phyloP scores from a whole-genome alignment of 2,329 filamentous ascomycete genomes.

The Didymella pinodella region DNA sequence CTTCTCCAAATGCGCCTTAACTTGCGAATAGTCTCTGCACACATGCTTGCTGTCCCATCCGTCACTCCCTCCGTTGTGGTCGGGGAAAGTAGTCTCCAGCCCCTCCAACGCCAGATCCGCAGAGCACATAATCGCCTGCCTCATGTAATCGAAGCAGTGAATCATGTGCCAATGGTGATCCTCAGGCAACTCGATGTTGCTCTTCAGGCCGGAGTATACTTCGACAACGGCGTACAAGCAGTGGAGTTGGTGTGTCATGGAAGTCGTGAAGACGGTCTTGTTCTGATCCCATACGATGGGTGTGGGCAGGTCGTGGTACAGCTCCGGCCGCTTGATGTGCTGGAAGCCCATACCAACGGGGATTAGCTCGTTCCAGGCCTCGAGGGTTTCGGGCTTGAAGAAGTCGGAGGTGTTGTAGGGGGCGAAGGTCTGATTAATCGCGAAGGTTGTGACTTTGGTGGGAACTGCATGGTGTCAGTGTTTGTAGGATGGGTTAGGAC shows the following conservation, averaged over 20 bases:
- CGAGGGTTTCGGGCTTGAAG: conserved; percentile 44
- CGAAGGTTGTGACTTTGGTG: conserved; percentile 45
- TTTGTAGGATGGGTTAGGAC: background rate
- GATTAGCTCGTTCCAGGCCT: conserved; percentile 45
- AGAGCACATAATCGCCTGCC: conserved; percentile 45
- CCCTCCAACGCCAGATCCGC: conserved; percentile 46
- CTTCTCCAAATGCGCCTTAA: conserved; percentile 34
- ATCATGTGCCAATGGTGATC: conserved; percentile 51
- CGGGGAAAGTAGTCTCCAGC: conserved; percentile 46
- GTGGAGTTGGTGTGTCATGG: conserved; percentile 48
- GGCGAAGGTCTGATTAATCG: conserved; percentile 47
- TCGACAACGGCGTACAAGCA: conserved; percentile 47
- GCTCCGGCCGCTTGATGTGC: conserved; percentile 35
- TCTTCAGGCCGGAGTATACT: conserved; percentile 41
- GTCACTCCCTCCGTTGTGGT: conserved; percentile 48
- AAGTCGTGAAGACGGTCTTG: conserved; percentile 46
- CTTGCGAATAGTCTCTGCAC: conserved; percentile 28
- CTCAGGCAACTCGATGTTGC: conserved; percentile 37
- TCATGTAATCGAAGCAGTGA: conserved; percentile 50
- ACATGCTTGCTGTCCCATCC: conserved; percentile 49
- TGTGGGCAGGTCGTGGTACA: conserved; percentile 45
- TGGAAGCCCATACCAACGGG: conserved; percentile 48
- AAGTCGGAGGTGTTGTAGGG: conserved; percentile 49
- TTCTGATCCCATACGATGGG: conserved; percentile 45
- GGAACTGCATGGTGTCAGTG: conserved; percentile 32